Evolutionary conservation across 495 filamentous ascomycete genomes (phyloP), one percentile per base, ranked within the genome.

Genomic region (Pyrenula massariospora): DNA sequence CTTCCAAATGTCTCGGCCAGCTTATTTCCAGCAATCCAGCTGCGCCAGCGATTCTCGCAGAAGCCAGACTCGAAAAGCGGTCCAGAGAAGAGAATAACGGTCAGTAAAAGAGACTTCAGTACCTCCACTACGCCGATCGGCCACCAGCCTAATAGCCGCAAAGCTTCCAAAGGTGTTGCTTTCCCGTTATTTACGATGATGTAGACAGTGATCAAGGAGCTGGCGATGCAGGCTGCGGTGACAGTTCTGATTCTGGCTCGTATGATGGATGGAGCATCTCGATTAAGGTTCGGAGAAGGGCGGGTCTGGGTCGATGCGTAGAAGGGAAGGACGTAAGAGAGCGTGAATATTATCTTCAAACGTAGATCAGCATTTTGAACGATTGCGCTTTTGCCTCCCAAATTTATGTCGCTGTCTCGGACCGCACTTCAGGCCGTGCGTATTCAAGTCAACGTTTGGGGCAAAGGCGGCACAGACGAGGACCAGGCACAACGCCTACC

Each of bases 261-360:
- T 70, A 98, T 95, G 20, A 94, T 91, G 10, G 85, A 86, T 20
- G 93, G 90, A 21, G 87, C 82, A 79, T 97, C 92, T 56, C 93
- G 84, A 54, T 87, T 86, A 20, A 95, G 80, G 54, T 77, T 81
- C n/a, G 81, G 79, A 1, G 89, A 90, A 2, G 91, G 91, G 20
- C 91, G 85, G 3, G 91, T 93, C 24, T 80, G 74, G 3, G 80
- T 62, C 22, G 84, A 93, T 59, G 92, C 71, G 71, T 97, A 97
- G 76, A 98, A 89, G 25, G 93, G 91, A 25, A 88, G 70, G 69
- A 97, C 89, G 74, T 96, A 98, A 73, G 86, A 67, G 57, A 89
- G 64, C 2, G 91, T 95, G 67, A 92, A 89, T 56, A 84, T 66
- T 55, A 91, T 68, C 81, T 91, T 54, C 31, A 42, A 15, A 42